Evolutionary conservation across 192 early-diverging fungal species (phyloP).

Genomic region (Linnemannia exigua): DNA sequence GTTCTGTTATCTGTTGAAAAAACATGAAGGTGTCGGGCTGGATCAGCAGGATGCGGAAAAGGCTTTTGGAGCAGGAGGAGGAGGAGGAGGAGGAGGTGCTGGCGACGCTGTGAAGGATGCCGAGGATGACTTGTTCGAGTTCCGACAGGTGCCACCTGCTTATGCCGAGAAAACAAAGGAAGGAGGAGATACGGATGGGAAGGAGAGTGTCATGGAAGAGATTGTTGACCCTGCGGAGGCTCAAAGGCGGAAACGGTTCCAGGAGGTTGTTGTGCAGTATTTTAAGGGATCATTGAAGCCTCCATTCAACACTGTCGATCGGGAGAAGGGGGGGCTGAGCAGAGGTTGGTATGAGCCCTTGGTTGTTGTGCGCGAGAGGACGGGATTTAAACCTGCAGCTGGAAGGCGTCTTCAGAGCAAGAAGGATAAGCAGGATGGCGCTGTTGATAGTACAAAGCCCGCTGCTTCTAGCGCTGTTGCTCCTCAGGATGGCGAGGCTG

Average conservation of each 20-base stretch:
- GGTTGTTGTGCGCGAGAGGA: conserved; percentile 51
- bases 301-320: conserved; percentile 75
- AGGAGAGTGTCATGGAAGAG: conserved; percentile 16
- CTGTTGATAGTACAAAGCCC: not conserved
- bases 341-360: conserved; percentile 57
- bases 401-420: conserved; percentile 33
- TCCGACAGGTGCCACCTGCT: conserved; percentile 40
- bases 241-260: conserved; percentile 48
- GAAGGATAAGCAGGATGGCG: conserved; percentile 16
- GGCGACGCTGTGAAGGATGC: conserved; percentile 12
- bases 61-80: conserved; percentile 24
- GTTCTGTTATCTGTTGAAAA: conserved; percentile 67
- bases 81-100: not conserved
- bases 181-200: not conserved
- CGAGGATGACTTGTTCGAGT: conserved; percentile 41
- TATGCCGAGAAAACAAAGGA: conserved; percentile 28
- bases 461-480: not conserved
- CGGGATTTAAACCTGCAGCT: conserved; percentile 42
- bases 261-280: conserved; percentile 53
- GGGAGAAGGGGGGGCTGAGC: conserved; percentile 70
- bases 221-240: conserved; percentile 43
- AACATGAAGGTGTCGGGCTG: conserved; percentile 33
- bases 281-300: conserved; percentile 74
- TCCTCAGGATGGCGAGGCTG: not conserved
- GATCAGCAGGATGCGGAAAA: not conserved